These are phyloP conservation scores for Candida glucosophila DNA, from an alignment of 1,139 yeast species.

Conservation along the genomic window DNA sequence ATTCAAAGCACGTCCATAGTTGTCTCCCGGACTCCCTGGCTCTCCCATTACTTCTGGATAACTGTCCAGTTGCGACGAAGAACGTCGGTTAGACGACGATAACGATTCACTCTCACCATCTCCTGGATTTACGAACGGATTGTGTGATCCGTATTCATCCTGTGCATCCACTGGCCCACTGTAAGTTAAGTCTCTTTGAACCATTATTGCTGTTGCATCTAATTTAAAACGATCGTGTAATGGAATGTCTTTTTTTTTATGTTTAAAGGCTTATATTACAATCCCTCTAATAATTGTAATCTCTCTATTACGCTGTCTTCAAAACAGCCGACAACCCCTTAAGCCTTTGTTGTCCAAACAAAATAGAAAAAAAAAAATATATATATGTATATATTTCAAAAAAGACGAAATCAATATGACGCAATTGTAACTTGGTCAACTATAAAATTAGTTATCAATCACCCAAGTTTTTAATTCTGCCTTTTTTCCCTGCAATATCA, in stretches of 20 bases:
- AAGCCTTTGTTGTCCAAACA: no score
- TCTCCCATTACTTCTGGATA: not conserved
- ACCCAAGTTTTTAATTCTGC: no score
- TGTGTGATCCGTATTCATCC: constrained; percentile 9
- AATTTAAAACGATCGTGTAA: not conserved
- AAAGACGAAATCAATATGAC: no score
- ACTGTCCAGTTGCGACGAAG: constrained; percentile 15
- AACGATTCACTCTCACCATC: constrained; percentile 19
- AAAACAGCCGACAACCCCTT: no score
- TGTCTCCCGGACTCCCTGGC: not conserved
- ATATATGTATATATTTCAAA: no score
- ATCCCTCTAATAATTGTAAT: not conserved
- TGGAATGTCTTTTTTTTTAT: not conserved
- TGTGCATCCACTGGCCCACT: constrained; percentile 14
- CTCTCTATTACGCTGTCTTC: not conserved
- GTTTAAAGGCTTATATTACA: no score
- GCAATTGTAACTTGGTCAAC: no score
- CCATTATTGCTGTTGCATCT: constrained; percentile 10
- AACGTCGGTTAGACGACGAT: constrained; percentile 14
- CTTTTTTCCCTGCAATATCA: no score
- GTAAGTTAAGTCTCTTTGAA: constrained; percentile 29
- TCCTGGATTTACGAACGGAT: constrained; percentile 20
- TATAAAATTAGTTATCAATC: no score
- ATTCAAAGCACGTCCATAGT: constrained; percentile 17
- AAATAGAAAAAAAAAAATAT: not conserved